Percentiles rank a stretch among this genome's conserved stretches.
phyloP scores from a whole-genome alignment of 108 stramenopile genomes.

The Phaeodactylum tricornutum region DNA sequence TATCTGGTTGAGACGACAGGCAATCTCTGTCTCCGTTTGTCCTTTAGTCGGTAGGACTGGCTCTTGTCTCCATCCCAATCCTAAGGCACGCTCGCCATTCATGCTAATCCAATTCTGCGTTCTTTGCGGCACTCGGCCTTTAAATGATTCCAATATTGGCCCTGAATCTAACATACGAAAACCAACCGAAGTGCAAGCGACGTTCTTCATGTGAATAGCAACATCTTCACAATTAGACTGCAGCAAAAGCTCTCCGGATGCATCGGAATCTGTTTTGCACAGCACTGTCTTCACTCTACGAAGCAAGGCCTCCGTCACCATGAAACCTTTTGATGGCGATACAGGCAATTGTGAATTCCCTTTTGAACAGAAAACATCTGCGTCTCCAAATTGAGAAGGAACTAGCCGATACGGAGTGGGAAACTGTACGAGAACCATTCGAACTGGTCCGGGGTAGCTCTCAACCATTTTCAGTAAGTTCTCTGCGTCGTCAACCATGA shows the following conservation, averaged over 20 bases:
- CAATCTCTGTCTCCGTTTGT: conserved; percentile 55
- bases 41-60: conserved; percentile 44
- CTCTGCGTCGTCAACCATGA: conserved; percentile 54
- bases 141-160: background rate
- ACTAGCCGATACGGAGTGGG: conserved; percentile 57
- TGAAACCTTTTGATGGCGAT: conserved; percentile 44
- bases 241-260: conserved; percentile 31
- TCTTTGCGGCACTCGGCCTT: conserved; percentile 27
- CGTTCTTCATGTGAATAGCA: conserved; percentile 47
- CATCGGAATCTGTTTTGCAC: background rate
- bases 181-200: conserved; percentile 24
- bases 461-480: conserved; percentile 19
- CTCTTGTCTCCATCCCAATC: conserved; percentile 33
- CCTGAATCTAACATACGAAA: conserved; percentile 19
- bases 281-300: conserved; percentile 6
- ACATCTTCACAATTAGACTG: conserved; percentile 82
- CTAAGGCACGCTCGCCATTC: conserved; percentile 56
- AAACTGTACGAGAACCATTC: conserved; percentile 49
- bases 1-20: conserved; percentile 31
- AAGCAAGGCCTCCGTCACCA: conserved; percentile 54
- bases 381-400: no score
- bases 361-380: no score
- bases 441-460: conserved; percentile 48
- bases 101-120: conserved; percentile 33
- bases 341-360: conserved; percentile 64